A percentile compares a stretch with the other conserved stretches of the same genome.
These are phyloP conservation scores for Rhizodiscina lignyota DNA, from an alignment of 495 filamentous ascomycete species.

Conservation along the genomic window DNA sequence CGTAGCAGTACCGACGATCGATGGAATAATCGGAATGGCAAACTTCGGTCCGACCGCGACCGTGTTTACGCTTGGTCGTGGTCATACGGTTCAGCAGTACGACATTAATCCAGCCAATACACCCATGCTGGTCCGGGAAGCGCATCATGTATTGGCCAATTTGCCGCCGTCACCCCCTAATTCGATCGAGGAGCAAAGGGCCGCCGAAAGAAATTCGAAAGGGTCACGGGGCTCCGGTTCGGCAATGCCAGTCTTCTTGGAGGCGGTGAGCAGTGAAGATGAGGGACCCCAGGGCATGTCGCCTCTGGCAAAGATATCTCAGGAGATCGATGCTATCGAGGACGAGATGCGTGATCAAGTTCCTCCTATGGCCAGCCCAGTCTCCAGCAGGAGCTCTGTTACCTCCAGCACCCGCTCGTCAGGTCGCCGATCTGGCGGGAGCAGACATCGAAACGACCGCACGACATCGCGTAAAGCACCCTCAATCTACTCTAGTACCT, in stretches of 20 bases:
- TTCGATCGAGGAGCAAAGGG: conserved; percentile 44
- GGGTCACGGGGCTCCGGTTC: too few relatives aligned
- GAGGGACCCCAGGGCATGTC: neutral
- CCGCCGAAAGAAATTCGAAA: conserved; percentile 22
- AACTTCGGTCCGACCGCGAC: conserved; percentile 79
- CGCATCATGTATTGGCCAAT: conserved; percentile 63
- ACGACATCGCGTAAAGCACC: conserved; percentile 4
- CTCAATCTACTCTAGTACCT: conserved; percentile 19
- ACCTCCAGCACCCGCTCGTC: conserved; percentile 31
- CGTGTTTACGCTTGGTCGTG: conserved; percentile 82
- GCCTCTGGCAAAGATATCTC: conserved; percentile 26
- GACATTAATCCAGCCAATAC: conserved; percentile 50
- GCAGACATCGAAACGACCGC: too few relatives aligned
- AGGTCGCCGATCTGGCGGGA: conserved; percentile 15
- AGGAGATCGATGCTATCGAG: conserved; percentile 43
- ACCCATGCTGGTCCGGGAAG: conserved; percentile 61
- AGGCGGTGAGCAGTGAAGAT: neutral
- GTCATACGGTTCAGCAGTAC: conserved; percentile 85
- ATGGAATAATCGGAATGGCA: conserved; percentile 63
- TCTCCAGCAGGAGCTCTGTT: conserved; percentile 22
- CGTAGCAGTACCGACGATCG: conserved; percentile 71
- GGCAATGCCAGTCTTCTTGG: conserved; percentile 2
- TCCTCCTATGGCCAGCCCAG: conserved; percentile 22
- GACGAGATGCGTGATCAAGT: conserved; percentile 29
- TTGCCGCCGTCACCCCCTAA: conserved; percentile 64